A percentile compares a stretch with the other conserved stretches of the same genome.
These are phyloP conservation scores for Mayamaea pseudoterrestris DNA, from an alignment of 108 stramenopile species.

Conservation along the genomic window DNA sequence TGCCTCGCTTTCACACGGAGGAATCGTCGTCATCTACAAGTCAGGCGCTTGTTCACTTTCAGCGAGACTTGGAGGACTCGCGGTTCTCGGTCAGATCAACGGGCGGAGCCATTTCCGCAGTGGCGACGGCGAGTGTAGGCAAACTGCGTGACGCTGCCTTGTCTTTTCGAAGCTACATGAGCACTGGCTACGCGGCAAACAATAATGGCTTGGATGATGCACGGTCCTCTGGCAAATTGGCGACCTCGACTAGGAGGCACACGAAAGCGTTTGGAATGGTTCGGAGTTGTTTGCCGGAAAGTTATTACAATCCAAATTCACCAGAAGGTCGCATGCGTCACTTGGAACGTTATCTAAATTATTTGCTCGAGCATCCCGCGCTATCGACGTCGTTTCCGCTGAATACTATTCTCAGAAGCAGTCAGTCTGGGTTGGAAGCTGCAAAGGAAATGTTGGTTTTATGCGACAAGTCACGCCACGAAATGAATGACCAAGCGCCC, in stretches of 20 bases:
- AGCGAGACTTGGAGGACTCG: slow-evolving; percentile 4
- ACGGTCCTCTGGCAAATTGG: slow-evolving; percentile 2
- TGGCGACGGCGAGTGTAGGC: slow-evolving; percentile 51
- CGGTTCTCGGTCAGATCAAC: slow-evolving; percentile 22
- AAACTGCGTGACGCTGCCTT: slow-evolving; percentile 43
- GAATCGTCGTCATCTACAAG: not conserved
- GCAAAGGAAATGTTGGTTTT: slow-evolving; percentile 63
- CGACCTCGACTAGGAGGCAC: not conserved
- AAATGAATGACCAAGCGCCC: slow-evolving; percentile 26
- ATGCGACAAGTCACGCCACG: slow-evolving; percentile 28
- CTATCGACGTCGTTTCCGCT: slow-evolving; percentile 76
- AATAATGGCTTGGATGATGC: not conserved
- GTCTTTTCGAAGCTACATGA: not conserved
- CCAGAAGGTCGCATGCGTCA: slow-evolving; percentile 28
- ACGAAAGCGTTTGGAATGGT: not conserved
- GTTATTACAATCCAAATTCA: slow-evolving; percentile 44
- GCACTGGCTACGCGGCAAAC: not conserved
- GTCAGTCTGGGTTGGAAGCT: slow-evolving; percentile 77
- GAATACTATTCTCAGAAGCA: slow-evolving; percentile 61
- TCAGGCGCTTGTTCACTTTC: not conserved
- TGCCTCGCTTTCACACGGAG: slow-evolving; percentile 56
- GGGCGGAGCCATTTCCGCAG: slow-evolving; percentile 33
- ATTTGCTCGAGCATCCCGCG: slow-evolving; percentile 67
- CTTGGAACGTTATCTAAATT: slow-evolving; percentile 72
- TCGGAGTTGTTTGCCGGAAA: slow-evolving; percentile 17